Percentiles rank a stretch among this genome's conserved stretches.
Evolutionary conservation across 2,329 filamentous ascomycete species (phyloP).

Genomic region (Rhynchosporium graminicola): DNA sequence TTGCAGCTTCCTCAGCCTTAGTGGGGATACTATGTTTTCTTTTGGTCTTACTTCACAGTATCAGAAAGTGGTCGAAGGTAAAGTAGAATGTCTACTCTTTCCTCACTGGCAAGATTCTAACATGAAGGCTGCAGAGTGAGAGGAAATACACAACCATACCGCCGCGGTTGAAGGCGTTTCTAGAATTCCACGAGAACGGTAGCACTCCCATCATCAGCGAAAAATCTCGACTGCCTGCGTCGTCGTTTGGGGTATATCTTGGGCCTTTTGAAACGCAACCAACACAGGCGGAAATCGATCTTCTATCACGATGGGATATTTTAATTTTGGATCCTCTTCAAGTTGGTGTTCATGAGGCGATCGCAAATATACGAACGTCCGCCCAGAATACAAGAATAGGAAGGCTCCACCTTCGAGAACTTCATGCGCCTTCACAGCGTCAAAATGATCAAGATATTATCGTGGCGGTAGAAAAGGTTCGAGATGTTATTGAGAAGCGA

Average conservation of each 20-base stretch:
- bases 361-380: conserved; percentile 1
- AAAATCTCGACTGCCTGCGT: conserved; percentile 3
- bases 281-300: not conserved
- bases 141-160: conserved; percentile 8
- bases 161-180: conserved; percentile 5
- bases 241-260: conserved; percentile 15
- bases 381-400: conserved; percentile 13
- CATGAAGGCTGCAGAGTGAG: conserved; percentile 1
- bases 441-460: conserved; percentile 13
- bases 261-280: conserved; percentile 5
- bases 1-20: conserved; percentile 9
- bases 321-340: conserved; percentile 10
- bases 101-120: not conserved
- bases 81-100: not conserved
- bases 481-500: conserved; percentile 9
- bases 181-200: conserved; percentile 8
- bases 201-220: conserved; percentile 1
- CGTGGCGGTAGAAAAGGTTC: conserved; percentile 11
- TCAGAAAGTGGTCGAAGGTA: conserved; percentile 14
- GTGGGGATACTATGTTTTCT: conserved; percentile 5
- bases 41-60: conserved; percentile 6
- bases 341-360: conserved; percentile 5
- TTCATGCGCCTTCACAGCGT: not conserved
- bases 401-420: conserved; percentile 7
- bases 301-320: conserved; percentile 15